Evolutionary conservation across 2,329 filamentous ascomycete species (phyloP).

Genomic region (Ascochyta koolunga): DNA sequence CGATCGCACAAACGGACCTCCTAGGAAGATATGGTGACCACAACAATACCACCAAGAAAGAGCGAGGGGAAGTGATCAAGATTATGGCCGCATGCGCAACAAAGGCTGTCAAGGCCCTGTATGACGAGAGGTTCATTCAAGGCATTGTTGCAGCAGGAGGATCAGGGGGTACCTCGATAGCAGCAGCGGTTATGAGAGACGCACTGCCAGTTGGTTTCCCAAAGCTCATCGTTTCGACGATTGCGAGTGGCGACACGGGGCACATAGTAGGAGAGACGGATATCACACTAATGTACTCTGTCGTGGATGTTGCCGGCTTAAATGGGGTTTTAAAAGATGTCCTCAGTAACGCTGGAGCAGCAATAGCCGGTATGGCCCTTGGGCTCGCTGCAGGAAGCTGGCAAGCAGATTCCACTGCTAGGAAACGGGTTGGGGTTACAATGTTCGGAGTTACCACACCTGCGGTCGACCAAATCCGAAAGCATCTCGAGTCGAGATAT

Average conservation of each 20-base stretch:
- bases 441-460: conserved; percentile 80
- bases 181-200: conserved; percentile 65
- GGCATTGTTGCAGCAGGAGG: conserved; percentile 67
- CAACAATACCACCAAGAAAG: conserved; percentile 46
- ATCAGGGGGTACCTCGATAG: conserved; percentile 67
- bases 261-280: conserved; percentile 72
- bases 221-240: conserved; percentile 72
- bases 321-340: conserved; percentile 65
- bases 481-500: conserved; percentile 50
- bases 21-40: conserved; percentile 39
- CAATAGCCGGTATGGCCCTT: conserved; percentile 64
- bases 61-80: conserved; percentile 63
- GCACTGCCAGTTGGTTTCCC: conserved; percentile 69
- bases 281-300: conserved; percentile 72
- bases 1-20: conserved; percentile 53
- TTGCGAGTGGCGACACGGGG: conserved; percentile 69
- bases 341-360: conserved; percentile 67
- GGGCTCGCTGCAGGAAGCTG: conserved; percentile 45
- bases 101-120: conserved; percentile 50
- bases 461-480: conserved; percentile 62
- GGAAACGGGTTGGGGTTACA: conserved; percentile 63
- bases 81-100: conserved; percentile 60
- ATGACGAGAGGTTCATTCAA: conserved; percentile 52
- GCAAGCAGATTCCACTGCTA: neutral
- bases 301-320: conserved; percentile 72